Evolutionary conservation across 2,329 filamentous ascomycete species (phyloP), one percentile per base, ranked within the genome.

Genomic region (Sporothrix variecibatus): DNA sequence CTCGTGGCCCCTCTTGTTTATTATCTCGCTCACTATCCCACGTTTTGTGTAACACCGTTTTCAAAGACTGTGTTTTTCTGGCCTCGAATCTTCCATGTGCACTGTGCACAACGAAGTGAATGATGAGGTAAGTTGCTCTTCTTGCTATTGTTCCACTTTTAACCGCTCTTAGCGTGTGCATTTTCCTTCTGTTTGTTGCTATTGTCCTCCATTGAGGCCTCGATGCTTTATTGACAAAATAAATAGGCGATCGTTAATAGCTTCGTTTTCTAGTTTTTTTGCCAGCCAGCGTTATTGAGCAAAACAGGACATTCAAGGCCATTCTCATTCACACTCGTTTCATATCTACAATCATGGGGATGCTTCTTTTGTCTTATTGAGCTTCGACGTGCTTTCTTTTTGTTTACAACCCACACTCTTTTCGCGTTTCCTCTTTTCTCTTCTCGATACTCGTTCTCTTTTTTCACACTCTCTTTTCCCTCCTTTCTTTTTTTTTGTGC

Each of bases 121-220:
- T 43, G 40, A 43, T 43, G n/a, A 38, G 31, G n/a, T 23, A 58
- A 23, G 51, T 34, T 17, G 6, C 17, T 20, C 43, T 11, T 46
- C 17, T 69, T 75, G 56, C 46, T 49, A 73, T 71, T 75, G 74
- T 75, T 68, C 74, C 74, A 73, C 71, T 75, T 73, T 75, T 71
- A 38, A 8, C 20, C 34, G 67, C 3, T 28, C 11, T 70, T 26
- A 56, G 38, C 53, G 46, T 34, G 28, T 38, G 31, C 26, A 68
- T 40, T 64, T 40, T 11, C 20, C 58, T 62, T 1, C 58, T 38
- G 38, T 28, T 46, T 67, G 23, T 71, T 74, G 26, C 64, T 58
- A 58, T 73, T 73, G 69, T 73, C 62, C 31, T 49, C 26, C 23
- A 68, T 72, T 69, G 20, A 38, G 60, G 12, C 56, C 31, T 15